Evolutionary conservation across 768 basidiomycete genomes (phyloP).

Genomic region (Lyophyllum atratum): DNA sequence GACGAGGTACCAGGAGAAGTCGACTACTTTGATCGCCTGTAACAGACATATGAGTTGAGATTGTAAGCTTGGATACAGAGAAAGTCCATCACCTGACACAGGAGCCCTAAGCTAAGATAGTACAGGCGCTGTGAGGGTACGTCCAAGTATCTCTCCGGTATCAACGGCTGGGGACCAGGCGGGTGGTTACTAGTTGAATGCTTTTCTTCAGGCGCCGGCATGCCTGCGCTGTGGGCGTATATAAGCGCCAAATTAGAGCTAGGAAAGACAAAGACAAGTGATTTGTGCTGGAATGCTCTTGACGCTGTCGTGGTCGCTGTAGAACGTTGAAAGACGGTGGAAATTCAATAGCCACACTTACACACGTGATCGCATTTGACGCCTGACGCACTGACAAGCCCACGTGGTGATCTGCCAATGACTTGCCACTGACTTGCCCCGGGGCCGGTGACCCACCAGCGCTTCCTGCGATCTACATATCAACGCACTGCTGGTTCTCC

Average conservation of each 20-base stretch:
- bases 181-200: slow-evolving; percentile 3
- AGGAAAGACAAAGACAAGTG: neutral
- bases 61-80: neutral
- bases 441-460: slow-evolving; percentile 10
- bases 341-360: too few relatives aligned
- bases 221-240: slow-evolving; percentile 1
- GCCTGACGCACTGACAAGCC: neutral
- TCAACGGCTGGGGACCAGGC: slow-evolving; percentile 42
- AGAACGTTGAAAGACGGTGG: too few relatives aligned
- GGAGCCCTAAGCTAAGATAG: slow-evolving; percentile 69
- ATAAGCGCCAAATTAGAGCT: neutral
- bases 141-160: slow-evolving; percentile 75
- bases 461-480: slow-evolving; percentile 10
- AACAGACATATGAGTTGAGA: slow-evolving; percentile 3
- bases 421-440: too few relatives aligned
- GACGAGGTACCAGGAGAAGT: slow-evolving; percentile 61
- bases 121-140: slow-evolving; percentile 82
- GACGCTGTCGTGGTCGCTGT: neutral
- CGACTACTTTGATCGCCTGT: slow-evolving; percentile 77
- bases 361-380: slow-evolving; percentile 16
- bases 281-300: neutral
- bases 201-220: slow-evolving; percentile 21
- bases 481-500: slow-evolving; percentile 11
- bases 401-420: neutral
- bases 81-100: slow-evolving; percentile 63